These are phyloP conservation scores for Podaxis sp. DNA, from an alignment of 768 basidiomycete genomes.

Conservation along the genomic window DNA sequence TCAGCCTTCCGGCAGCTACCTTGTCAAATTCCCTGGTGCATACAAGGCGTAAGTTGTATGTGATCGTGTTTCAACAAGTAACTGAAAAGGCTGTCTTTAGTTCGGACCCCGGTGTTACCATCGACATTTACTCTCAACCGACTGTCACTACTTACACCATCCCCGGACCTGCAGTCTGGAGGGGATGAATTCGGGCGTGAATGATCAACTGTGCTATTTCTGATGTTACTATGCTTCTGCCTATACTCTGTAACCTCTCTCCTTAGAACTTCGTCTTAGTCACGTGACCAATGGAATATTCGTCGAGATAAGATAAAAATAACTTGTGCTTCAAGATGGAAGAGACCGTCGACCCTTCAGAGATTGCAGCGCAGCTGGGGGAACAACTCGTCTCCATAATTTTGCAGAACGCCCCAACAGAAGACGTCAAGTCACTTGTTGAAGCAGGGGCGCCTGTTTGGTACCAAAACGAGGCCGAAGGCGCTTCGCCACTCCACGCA, in stretches of 20 bases:
- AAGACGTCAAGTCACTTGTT: slow-evolving; percentile 49
- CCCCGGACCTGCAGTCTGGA: slow-evolving; percentile 32
- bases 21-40: slow-evolving; percentile 36
- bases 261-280: background rate
- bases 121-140: slow-evolving; percentile 36
- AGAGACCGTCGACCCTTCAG: slow-evolving; percentile 32
- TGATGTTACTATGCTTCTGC: background rate
- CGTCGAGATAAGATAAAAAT: background rate
- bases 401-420: slow-evolving; percentile 45
- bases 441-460: slow-evolving; percentile 78
- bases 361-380: slow-evolving; percentile 54
- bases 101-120: slow-evolving; percentile 34
- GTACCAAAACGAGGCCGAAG: slow-evolving; percentile 83
- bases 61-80: background rate
- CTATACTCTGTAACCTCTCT: background rate
- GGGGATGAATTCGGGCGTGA: slow-evolving; percentile 15
- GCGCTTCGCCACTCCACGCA: slow-evolving; percentile 83
- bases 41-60: slow-evolving; percentile 7
- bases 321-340: slow-evolving; percentile 14
- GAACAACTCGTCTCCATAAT: slow-evolving; percentile 60
- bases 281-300: slow-evolving; percentile 7
- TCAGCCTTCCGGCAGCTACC: slow-evolving; percentile 30
- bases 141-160: slow-evolving; percentile 32
- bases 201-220: background rate
- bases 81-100: slow-evolving; percentile 28